Percentiles rank a stretch among this genome's conserved stretches.
Conservation (phyloP, 164 flowering plant genomes). For the Echeveria elegans region DNA sequence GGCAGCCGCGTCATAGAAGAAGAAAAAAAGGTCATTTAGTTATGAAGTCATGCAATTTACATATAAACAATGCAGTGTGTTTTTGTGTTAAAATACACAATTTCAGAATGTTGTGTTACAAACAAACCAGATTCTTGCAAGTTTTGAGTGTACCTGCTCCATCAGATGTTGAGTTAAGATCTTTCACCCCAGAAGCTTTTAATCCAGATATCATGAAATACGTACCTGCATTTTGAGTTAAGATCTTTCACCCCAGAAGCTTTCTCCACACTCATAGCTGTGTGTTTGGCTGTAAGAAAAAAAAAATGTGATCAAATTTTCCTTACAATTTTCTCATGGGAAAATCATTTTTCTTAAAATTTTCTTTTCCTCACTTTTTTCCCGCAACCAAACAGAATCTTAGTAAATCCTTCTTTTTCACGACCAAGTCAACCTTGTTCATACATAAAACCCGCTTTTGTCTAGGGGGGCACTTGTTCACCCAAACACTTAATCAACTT, state of each 20-base stretch:
- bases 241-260: not conserved
- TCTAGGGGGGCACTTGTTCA: conserved; percentile 34
- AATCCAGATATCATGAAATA: conserved; percentile 87
- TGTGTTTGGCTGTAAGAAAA: too few species aligned
- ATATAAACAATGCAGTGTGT: not conserved
- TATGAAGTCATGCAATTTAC: too few species aligned
- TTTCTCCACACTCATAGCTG: too few species aligned
- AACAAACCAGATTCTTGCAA: too few species aligned
- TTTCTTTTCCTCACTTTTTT: too few species aligned
- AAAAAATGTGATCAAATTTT: conserved; percentile 12
- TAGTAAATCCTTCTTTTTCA: conserved; percentile 76
- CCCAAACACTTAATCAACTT: conserved; percentile 72
- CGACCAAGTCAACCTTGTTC: conserved; percentile 88
- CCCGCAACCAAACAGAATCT: too few species aligned
- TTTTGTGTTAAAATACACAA: not conserved
- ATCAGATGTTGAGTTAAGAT: conserved; percentile 61
- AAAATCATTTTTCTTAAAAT: too few species aligned
- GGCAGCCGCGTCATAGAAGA: too few species aligned
- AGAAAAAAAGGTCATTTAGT: too few species aligned
- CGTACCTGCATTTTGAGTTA: conserved; percentile 24
- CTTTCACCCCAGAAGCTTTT: conserved; percentile 89
- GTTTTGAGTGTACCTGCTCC: conserved; percentile 68
- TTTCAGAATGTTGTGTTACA: too few species aligned
- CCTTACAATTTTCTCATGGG: too few species aligned
- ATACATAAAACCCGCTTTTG: conserved; percentile 88